Evolutionary conservation across 345 rosid species (phyloP), one percentile per base, ranked within the genome.

Genomic region (Geranium brycei): DNA sequence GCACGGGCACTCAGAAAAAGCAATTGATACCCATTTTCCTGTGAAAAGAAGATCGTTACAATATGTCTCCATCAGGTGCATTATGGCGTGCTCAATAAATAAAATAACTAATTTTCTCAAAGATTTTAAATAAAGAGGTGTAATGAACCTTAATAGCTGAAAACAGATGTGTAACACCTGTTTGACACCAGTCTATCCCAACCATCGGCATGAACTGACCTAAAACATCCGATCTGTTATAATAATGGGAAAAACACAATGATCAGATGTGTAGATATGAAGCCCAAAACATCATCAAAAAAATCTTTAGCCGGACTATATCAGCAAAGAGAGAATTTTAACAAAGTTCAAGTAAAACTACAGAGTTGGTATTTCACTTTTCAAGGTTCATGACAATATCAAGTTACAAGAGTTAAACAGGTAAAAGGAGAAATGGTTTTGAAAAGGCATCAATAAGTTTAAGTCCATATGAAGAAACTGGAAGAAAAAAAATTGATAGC

Each of bases 201-300:
- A 93, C 95, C 70, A 93, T 69, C 68, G 97, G 99, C 99, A 93
- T 93, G 75, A 93, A 90, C 80, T 93, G 99, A 59, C 99, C 99
- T 65, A 93, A 80, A 59, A 93, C 96, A 68, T 93, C 99, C 17
- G 99, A 93, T 75, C 99, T 93, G 82, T 8, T n/a, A 69, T 18
- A 79, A 67, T 62, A 68, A 63, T 15, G 51, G 19, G 32, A 60
- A 12, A 17, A 57, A 15, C 19, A 16, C 7, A 59, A 57, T 16
- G 70, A 58, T 68, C 57, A 72, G 66, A 61, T 70, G 55, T 47
- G 61, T 60, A 41, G 56, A 13, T 16, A 13, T 66, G 61, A 23
- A 23, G 28, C 28, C 28, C 28, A 23, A 57, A 68, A 71, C 30
- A 31, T 61, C n/a, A 23, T 23, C 28, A 23, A 23, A 23, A 23